Conservation (phyloP, 78 protist genomes). For the Dictyostelium discoideum region DNA sequence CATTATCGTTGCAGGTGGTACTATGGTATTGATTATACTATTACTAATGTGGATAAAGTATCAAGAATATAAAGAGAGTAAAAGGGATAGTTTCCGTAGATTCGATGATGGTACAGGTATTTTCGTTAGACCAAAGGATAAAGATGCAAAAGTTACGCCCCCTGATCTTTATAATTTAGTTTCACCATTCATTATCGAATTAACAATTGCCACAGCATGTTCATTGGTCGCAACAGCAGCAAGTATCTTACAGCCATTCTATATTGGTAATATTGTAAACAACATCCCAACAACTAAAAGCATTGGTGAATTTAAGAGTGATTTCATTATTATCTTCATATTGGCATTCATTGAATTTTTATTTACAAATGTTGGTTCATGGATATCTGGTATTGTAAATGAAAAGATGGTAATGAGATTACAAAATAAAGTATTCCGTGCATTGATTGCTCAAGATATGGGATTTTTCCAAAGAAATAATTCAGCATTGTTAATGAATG, state of each 20-base stretch:
- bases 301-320: not conserved
- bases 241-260: conserved; percentile 59
- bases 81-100: not conserved
- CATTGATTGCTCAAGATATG: conserved; percentile 71
- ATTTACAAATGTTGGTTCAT: conserved; percentile 46
- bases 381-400: conserved; percentile 77
- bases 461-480: conserved; percentile 72
- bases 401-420: conserved; percentile 56
- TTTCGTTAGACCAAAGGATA: conserved; percentile 4
- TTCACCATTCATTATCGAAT: conserved; percentile 35
- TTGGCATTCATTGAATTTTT: conserved; percentile 68
- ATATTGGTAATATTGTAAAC: conserved; percentile 63
- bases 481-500: conserved; percentile 43
- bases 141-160: conserved; percentile 39
- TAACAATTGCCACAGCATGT: conserved; percentile 44
- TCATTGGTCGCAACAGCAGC: conserved; percentile 66
- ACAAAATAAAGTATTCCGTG: conserved; percentile 56
- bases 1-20: conserved; percentile 75
- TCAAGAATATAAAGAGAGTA: conserved; percentile 9
- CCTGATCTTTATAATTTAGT: conserved; percentile 62
- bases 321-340: conserved; percentile 45
- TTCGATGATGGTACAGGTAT: conserved; percentile 20
- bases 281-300: conserved; percentile 46
- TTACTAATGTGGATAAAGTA: conserved; percentile 7
- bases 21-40: conserved; percentile 15